Percentiles rank a stretch among this genome's conserved stretches.
Conservation (phyloP, 106 monocot species). For the Acorus calamus region DNA sequence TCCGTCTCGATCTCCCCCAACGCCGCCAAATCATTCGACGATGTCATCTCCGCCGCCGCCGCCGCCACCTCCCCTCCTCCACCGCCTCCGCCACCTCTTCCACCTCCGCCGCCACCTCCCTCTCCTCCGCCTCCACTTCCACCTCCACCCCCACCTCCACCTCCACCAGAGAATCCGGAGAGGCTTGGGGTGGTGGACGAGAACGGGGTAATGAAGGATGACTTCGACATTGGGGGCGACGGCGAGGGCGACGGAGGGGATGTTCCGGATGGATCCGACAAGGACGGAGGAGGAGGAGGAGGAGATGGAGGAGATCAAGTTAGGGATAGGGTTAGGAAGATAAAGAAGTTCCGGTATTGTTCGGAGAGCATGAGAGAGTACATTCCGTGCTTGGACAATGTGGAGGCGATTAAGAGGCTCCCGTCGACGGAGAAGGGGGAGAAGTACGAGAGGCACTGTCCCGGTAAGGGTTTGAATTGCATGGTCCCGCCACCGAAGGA, state of each 20-base stretch:
- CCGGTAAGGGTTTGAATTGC: conserved; percentile 44
- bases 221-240: conserved; percentile 35
- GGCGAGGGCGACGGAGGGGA: no score
- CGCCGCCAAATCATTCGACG: conserved; percentile 30
- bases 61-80: conserved; percentile 1
- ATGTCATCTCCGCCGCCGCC: background rate
- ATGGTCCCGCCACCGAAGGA: conserved; percentile 58
- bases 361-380: conserved; percentile 58
- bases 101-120: background rate
- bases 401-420: conserved; percentile 51
- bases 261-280: no score
- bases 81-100: conserved; percentile 7
- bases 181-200: conserved; percentile 42
- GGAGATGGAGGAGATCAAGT: background rate
- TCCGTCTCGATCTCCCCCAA: conserved; percentile 2
- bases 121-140: background rate
- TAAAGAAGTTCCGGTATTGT: conserved; percentile 49
- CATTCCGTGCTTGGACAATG: conserved; percentile 89
- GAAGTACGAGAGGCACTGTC: conserved; percentile 77
- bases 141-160: conserved; percentile 4
- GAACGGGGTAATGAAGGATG: conserved; percentile 41
- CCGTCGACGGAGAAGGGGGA: conserved; percentile 64
- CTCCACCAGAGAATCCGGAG: conserved; percentile 19
- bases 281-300: background rate
- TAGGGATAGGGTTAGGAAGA: conserved; percentile 7